Evolutionary conservation across 768 basidiomycete genomes (phyloP), one percentile per base, ranked within the genome.

Genomic region (Tephrocybe rancida): DNA sequence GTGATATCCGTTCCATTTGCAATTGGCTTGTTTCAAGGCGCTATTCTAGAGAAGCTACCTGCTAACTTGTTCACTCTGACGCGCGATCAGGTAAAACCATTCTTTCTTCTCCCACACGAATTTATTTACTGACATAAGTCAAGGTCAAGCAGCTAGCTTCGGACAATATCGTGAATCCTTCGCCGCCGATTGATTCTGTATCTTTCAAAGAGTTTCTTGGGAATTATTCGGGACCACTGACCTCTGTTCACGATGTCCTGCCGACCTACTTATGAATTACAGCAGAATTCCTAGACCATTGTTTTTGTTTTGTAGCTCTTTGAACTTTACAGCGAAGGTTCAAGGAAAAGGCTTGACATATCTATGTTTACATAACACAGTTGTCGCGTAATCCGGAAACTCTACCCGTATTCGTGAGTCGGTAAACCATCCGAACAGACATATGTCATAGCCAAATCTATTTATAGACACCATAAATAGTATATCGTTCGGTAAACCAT

Each of bases 1-100:
- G 80, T 90, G 48, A 52, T 91, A 11, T 83, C 85, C 7, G 54
- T 90, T 5, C 89, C 89, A 0, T 88, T 80, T 65, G 67, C 71
- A 32, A 50, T 88, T 24, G 88, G 89, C 3, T 76, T 71, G 58
- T 52, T 87, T n/a, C 87, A 90, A 70, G 89, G 81, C 3, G 73
- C 74, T 21, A 61, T 91, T 32, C 63, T 89, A 46, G 87, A 90
- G 68, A 74, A 68, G 50, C 69, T 90, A 10, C 90, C 88, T 0
- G 64, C 71, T 16, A 87, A 81, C 53, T 58, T 88, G 18, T 85
- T 90, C 56, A 90, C 89, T 0, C 60, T 91, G 16, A 89, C 90
- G 13, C 75, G 81, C 29, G 80, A 81, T 55, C 88, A 91, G 76
- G 89, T 88, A 41, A 19, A 3, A 57, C 43, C 26, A 44, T 11